Evolutionary conservation across 495 filamentous ascomycete genomes (phyloP).

Genomic region (Trichoderma gamsii): DNA sequence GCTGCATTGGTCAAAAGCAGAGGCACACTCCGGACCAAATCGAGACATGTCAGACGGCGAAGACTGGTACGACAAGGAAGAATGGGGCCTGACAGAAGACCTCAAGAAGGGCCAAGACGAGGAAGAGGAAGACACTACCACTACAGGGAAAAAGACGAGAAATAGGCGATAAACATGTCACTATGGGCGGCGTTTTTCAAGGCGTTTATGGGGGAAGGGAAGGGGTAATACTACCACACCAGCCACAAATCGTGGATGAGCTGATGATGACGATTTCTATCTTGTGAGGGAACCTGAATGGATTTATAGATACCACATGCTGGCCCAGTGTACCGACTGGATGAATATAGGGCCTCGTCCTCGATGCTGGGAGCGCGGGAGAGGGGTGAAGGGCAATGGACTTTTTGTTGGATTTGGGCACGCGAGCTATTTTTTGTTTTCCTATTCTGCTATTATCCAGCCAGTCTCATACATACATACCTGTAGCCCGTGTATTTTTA

Average conservation of each 20-base stretch:
- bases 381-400: not conserved
- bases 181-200: constrained; percentile 11
- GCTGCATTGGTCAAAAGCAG: constrained; percentile 77
- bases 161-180: constrained; percentile 44
- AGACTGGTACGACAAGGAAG: constrained; percentile 91
- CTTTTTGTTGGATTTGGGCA: not conserved
- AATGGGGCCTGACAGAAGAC: constrained; percentile 78
- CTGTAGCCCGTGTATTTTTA: not conserved
- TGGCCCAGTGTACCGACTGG: not conserved
- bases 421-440: not conserved
- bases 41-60: constrained; percentile 78
- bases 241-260: not conserved
- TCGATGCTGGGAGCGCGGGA: not conserved
- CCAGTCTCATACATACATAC: too few species aligned
- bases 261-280: constrained; percentile 12
- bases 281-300: not conserved
- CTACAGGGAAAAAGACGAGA: constrained; percentile 68
- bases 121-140: constrained; percentile 71
- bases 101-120: constrained; percentile 89
- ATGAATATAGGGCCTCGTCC: not conserved
- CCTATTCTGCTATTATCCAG: too few species aligned
- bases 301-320: constrained; percentile 7
- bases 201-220: constrained; percentile 10
- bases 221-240: not conserved
- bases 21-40: constrained; percentile 73